A percentile compares a stretch with the other conserved stretches of the same genome.
phyloP scores from a whole-genome alignment of 257 asterid genomes.

The Fraxinus anomala region DNA sequence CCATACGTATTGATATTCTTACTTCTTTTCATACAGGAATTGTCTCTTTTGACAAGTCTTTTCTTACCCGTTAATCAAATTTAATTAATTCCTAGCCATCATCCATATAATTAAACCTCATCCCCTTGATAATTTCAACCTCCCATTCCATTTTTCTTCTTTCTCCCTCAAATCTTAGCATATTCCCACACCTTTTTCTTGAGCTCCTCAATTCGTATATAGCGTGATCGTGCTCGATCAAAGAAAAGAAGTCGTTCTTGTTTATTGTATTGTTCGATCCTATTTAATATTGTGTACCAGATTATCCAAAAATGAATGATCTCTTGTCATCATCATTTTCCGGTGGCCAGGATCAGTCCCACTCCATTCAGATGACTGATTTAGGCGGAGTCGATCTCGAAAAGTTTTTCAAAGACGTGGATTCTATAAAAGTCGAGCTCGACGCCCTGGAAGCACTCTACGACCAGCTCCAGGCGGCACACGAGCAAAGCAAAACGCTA shows the following conservation, averaged over 20 bases:
- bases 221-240: not conserved
- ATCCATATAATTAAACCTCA: not conserved
- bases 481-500: constrained; percentile 43
- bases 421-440: constrained; percentile 16
- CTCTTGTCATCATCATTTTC: constrained; percentile 16
- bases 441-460: constrained; percentile 6
- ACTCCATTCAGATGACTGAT: constrained; percentile 18
- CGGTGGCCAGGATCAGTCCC: constrained; percentile 8
- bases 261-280: not conserved
- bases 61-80: not conserved
- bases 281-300: not conserved
- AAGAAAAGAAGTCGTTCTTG: not conserved
- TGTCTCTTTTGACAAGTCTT: constrained; percentile 3
- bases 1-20: not conserved
- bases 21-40: not conserved
- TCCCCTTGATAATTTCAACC: not conserved
- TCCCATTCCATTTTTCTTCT: not conserved
- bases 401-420: constrained; percentile 22
- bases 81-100: not conserved
- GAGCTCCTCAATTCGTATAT: not conserved
- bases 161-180: not conserved
- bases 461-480: constrained; percentile 20
- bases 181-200: not conserved
- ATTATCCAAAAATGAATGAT: constrained; percentile 12
- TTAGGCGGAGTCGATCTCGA: constrained; percentile 20